Evolutionary conservation across 495 filamentous ascomycete genomes (phyloP).

Genomic region (Xylaria scruposa): DNA sequence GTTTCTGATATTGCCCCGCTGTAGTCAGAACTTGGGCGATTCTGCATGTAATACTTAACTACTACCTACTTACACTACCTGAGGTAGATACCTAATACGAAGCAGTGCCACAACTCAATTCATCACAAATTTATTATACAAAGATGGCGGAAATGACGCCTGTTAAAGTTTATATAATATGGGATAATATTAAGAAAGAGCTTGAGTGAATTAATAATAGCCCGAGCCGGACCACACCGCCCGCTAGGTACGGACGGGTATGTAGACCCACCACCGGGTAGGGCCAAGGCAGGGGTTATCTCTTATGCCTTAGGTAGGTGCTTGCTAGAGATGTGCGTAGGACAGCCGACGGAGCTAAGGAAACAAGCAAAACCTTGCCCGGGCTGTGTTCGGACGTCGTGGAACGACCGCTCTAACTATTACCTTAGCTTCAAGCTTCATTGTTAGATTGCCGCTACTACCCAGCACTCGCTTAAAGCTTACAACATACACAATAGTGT

Average conservation of each 20-base stretch:
- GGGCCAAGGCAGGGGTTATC: conserved; percentile 8
- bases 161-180: no score
- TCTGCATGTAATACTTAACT: neutral
- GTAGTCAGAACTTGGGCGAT: neutral
- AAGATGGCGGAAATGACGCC: neutral
- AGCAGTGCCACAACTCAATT: no score
- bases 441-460: neutral
- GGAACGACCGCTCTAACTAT: neutral
- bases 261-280: conserved; percentile 14
- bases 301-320: neutral
- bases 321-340: neutral
- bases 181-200: neutral
- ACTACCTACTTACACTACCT: no score
- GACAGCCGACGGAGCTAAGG: conserved; percentile 9
- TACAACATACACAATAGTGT: neutral
- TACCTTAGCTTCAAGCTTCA: neutral
- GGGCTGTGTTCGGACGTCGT: neutral
- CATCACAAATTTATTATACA: no score
- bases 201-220: neutral
- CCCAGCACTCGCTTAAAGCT: neutral
- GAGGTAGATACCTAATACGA: no score
- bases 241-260: neutral
- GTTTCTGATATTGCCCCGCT: no score
- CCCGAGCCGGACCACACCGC: neutral
- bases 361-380: conserved; percentile 5